Percentiles rank a stretch among this genome's conserved stretches.
phyloP scores from a whole-genome alignment of 495 filamentous ascomycete genomes.

The Neurospora cerealis region DNA sequence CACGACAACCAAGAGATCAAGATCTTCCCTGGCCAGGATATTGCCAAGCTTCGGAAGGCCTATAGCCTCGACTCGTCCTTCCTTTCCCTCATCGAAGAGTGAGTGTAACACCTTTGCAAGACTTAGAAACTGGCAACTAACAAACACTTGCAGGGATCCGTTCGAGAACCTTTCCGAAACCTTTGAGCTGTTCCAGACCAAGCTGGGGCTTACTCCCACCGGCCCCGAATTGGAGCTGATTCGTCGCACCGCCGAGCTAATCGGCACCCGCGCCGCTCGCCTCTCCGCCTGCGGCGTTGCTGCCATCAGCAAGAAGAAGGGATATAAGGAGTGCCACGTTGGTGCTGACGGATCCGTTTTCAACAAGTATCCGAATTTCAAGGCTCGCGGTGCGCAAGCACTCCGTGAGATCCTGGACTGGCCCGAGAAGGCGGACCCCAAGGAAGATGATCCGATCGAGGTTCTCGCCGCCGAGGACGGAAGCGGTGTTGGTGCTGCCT shows the following conservation, averaged over 20 bases:
- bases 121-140: background rate
- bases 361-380: constrained; percentile 98
- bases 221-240: constrained; percentile 74
- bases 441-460: constrained; percentile 72
- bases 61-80: constrained; percentile 89
- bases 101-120: constrained; percentile 8
- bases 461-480: constrained; percentile 88
- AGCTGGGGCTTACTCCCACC: constrained; percentile 57
- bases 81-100: constrained; percentile 90
- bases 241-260: constrained; percentile 81
- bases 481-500: constrained; percentile 86
- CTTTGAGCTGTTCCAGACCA: constrained; percentile 62
- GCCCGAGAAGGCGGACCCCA: constrained; percentile 49
- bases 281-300: constrained; percentile 90
- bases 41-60: constrained; percentile 63
- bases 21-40: constrained; percentile 78
- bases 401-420: constrained; percentile 92
- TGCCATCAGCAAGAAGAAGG: constrained; percentile 93
- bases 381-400: constrained; percentile 76
- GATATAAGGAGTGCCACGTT: constrained; percentile 77
- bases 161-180: constrained; percentile 90
- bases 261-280: constrained; percentile 87
- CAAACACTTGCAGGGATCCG: constrained; percentile 53
- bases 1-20: constrained; percentile 64
- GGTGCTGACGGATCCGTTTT: constrained; percentile 94